Evolutionary conservation across 805 yeast genomes (phyloP), one percentile per base, ranked within the genome.

Genomic region (Pichia nakasei): DNA sequence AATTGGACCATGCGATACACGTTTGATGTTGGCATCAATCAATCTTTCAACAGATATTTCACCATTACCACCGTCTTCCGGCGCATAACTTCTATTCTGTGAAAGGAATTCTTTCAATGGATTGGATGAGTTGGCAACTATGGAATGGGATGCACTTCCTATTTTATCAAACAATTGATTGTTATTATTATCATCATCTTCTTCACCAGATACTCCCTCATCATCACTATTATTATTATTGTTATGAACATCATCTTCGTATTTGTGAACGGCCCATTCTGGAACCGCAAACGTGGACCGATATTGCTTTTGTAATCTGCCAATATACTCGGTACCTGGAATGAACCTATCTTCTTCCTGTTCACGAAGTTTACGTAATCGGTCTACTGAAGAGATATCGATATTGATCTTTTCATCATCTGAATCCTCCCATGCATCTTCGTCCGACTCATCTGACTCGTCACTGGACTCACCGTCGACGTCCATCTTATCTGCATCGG

Each of bases 211-310:
- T 18, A 37, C 44, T 5, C 41, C 52, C 4, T 35, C 47, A 8
- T 45, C 52, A 3, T 48, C 54, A 7, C 44, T 38, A 1, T 48
- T 49, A 15, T 45, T 38, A 3, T 47, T 53, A 9, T 50, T 59
- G 19, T 69, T 79, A 5, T 29, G 12, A 5, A 32, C 4, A 45
- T 71, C 75, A 45, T 71, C 78, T 46, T 68, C 82, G 38, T 68
- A 79, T 55, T 72, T 78, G 51, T 72, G 73, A 48, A 73, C 72
- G 46, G 70, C 76, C 98, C 98, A 91, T 42, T 70, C 67, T 3
- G 98, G 98, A 51, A 78, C 72, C 32, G 96, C 95, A 57, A 87
- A 85, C 45, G 76, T 75, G 49, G 70, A 70, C 54, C 73, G 79
- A 55, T 73, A 76, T 57, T 93, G 96, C 2, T 83, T 65, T 58